Percentiles rank a stretch among this genome's conserved stretches.
These are phyloP conservation scores for Stereum hirsutum DNA, from an alignment of 1,284 basidiomycete genomes.

Conservation along the genomic window DNA sequence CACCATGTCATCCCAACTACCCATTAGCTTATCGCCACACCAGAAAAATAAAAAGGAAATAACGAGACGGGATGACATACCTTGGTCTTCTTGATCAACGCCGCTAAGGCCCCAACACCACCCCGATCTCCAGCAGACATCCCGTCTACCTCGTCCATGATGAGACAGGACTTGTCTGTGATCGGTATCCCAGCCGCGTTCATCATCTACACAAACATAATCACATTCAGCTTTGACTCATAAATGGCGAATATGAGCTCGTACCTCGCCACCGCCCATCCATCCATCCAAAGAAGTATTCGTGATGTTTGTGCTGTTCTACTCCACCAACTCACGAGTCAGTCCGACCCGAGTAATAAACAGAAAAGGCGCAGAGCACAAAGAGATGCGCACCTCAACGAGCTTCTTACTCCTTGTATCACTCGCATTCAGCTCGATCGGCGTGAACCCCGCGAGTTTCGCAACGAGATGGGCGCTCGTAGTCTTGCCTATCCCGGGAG, in stretches of 20 bases:
- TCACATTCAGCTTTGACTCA: not conserved
- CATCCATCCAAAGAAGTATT: constrained; percentile 88
- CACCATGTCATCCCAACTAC: not conserved
- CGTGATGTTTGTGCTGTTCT: constrained; percentile 82
- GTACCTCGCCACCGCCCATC: constrained; percentile 57
- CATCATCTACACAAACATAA: constrained; percentile 31
- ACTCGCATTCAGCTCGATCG: constrained; percentile 95
- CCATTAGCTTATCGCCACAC: not conserved
- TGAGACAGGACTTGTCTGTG: constrained; percentile 78
- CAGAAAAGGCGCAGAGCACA: not conserved
- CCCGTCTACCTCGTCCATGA: constrained; percentile 99
- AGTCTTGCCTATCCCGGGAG: constrained; percentile 97
- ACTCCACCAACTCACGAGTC: not conserved
- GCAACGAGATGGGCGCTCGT: constrained; percentile 93
- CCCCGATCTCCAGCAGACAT: constrained; percentile 98
- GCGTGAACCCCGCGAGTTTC: constrained; percentile 80
- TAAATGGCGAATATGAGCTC: constrained; percentile 12
- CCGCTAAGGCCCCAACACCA: constrained; percentile 89
- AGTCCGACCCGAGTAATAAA: not conserved
- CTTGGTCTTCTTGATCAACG: constrained; percentile 90
- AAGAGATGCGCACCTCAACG: constrained; percentile 55
- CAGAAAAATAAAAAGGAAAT: no score
- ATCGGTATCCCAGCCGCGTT: constrained; percentile 66
- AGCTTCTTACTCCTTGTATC: constrained; percentile 95
- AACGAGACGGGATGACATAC: constrained; percentile 25